phyloP scores from a whole-genome alignment of 768 basidiomycete genomes.

The Pisolithus albus region DNA sequence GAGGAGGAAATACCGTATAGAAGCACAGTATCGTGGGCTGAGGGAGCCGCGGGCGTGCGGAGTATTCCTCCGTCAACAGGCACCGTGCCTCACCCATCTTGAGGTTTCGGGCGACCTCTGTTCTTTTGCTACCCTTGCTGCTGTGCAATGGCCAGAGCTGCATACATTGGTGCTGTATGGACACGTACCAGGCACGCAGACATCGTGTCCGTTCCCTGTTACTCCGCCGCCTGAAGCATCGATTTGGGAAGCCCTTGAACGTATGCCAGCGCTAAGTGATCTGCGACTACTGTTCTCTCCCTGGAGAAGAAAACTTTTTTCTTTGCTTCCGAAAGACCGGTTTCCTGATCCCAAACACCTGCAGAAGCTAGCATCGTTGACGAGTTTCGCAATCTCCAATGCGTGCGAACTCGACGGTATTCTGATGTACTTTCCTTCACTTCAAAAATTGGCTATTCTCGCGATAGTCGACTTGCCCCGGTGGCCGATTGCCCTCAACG shows the following conservation, averaged over 20 bases:
- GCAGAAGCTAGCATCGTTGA: slow-evolving; percentile 27
- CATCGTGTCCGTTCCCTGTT: slow-evolving; percentile 11
- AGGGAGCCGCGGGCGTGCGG: slow-evolving; percentile 25
- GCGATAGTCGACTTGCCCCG: slow-evolving; percentile 30
- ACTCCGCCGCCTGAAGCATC: background rate
- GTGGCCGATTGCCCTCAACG: slow-evolving; percentile 30
- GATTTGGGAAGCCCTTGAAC: slow-evolving; percentile 25
- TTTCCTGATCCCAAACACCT: slow-evolving; percentile 15
- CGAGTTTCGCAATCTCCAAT: slow-evolving; percentile 31
- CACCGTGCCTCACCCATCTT: slow-evolving; percentile 22
- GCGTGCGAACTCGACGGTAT: slow-evolving; percentile 26
- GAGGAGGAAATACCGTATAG: slow-evolving; percentile 30
- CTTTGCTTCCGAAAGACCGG: slow-evolving; percentile 18
- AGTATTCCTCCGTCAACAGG: slow-evolving; percentile 26
- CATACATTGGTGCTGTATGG: slow-evolving; percentile 28
- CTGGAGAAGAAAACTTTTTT: slow-evolving; percentile 19
- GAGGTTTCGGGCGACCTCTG: slow-evolving; percentile 28
- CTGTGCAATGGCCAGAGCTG: slow-evolving; percentile 26
- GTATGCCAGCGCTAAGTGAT: slow-evolving; percentile 25
- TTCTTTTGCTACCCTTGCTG: slow-evolving; percentile 20
- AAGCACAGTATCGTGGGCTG: slow-evolving; percentile 23
- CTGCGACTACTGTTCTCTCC: slow-evolving; percentile 29
- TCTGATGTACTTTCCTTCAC: slow-evolving; percentile 24
- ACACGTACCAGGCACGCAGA: slow-evolving; percentile 14
- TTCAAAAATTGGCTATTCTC: slow-evolving; percentile 25